Evolutionary conservation across 2,329 filamentous ascomycete species (phyloP).

Genomic region (Thielaviopsis musarum): DNA sequence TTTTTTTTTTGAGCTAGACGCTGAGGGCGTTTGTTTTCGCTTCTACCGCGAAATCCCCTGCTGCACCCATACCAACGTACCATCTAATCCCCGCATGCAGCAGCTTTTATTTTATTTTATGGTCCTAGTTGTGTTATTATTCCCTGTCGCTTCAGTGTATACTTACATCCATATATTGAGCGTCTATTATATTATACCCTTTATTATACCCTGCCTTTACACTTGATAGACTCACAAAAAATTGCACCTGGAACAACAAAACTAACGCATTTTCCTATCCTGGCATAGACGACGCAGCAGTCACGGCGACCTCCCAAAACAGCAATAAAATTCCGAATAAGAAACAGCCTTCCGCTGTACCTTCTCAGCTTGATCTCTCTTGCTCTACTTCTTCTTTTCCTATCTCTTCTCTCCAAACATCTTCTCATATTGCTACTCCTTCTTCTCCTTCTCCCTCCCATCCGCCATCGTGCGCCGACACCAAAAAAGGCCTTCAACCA

Average conservation of each 20-base stretch:
- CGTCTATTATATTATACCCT: no score
- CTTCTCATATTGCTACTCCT: slow-evolving; percentile 8
- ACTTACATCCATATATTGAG: no score
- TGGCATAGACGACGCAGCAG: slow-evolving; percentile 1
- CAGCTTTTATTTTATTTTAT: background rate
- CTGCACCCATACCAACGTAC: background rate
- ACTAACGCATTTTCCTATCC: background rate
- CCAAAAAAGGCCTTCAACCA: slow-evolving; percentile 9
- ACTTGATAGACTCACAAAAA: background rate
- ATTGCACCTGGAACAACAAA: background rate
- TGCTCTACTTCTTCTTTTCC: slow-evolving; percentile 13
- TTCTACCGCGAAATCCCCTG: no score
- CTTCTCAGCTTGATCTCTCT: background rate
- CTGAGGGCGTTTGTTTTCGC: no score
- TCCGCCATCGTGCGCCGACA: background rate
- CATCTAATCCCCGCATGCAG: background rate
- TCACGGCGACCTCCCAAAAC: background rate
- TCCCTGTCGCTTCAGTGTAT: no score
- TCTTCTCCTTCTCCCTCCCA: slow-evolving; percentile 2
- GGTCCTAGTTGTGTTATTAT: background rate
- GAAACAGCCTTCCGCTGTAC: background rate
- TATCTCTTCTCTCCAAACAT: slow-evolving; percentile 13
- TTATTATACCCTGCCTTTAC: no score
- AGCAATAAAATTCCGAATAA: slow-evolving; percentile 4
- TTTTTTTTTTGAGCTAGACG: no score